Conservation (phyloP, 192 early-diverging fungal genomes). For the Dissophora globulifera region DNA sequence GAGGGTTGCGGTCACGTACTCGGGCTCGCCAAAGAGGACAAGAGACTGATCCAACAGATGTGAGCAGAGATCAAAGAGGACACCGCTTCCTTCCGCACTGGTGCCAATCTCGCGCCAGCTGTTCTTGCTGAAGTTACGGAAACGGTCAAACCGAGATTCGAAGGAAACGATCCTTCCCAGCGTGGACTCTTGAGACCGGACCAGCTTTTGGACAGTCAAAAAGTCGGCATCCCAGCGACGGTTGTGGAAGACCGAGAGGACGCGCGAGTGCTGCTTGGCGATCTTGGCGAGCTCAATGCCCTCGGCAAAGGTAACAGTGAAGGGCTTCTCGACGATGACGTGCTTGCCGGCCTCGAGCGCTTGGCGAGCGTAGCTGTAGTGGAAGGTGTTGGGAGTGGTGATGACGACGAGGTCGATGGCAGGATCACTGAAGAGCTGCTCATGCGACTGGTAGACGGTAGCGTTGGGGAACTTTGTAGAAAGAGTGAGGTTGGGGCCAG, state of each 20-base stretch:
- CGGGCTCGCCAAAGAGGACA: slow-evolving; percentile 73
- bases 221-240: slow-evolving; percentile 88
- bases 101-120: slow-evolving; percentile 74
- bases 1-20: slow-evolving; percentile 67
- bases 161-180: slow-evolving; percentile 78
- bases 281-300: slow-evolving; percentile 67
- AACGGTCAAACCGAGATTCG: slow-evolving; percentile 81
- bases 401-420: slow-evolving; percentile 78
- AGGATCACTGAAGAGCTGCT: slow-evolving; percentile 62
- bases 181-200: slow-evolving; percentile 53
- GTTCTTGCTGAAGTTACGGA: slow-evolving; percentile 72
- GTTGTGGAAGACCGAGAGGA: slow-evolving; percentile 83
- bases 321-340: slow-evolving; percentile 84
- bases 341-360: slow-evolving; percentile 74
- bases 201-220: slow-evolving; percentile 72
- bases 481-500: slow-evolving; percentile 52
- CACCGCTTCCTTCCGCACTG: slow-evolving; percentile 70
- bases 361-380: slow-evolving; percentile 67
- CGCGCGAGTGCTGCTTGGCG: slow-evolving; percentile 63
- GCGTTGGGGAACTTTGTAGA: slow-evolving; percentile 61
- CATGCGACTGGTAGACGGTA: slow-evolving; percentile 57
- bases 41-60: slow-evolving; percentile 76
- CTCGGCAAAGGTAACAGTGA: slow-evolving; percentile 69
- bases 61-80: slow-evolving; percentile 78
- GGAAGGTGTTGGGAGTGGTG: slow-evolving; percentile 75